Evolutionary conservation across 768 basidiomycete species (phyloP).

Genomic region (Xanthoconium purpureum): DNA sequence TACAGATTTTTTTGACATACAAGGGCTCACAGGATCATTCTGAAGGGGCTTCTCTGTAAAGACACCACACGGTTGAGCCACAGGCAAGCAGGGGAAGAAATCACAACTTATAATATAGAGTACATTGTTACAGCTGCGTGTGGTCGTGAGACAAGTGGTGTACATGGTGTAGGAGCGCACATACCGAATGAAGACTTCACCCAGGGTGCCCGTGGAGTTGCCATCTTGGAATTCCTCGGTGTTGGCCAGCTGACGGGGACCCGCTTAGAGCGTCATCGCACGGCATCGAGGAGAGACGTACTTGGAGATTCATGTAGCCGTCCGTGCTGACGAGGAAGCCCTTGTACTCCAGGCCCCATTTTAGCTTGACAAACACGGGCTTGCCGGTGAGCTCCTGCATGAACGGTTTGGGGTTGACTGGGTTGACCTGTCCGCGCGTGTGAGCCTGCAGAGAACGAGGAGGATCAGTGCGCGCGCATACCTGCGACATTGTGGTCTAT

Average conservation of each 20-base stretch:
- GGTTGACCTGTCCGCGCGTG: slow-evolving; percentile 58
- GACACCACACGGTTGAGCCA: slow-evolving; percentile 24
- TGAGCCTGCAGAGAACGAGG: slow-evolving; percentile 6
- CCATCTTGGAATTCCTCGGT: slow-evolving; percentile 98
- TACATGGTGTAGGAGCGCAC: slow-evolving; percentile 22
- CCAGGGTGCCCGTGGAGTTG: slow-evolving; percentile 91
- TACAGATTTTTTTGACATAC: slow-evolving; percentile 12
- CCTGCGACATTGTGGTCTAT: slow-evolving; percentile 18
- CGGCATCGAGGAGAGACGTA: slow-evolving; percentile 29
- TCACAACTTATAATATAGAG: slow-evolving; percentile 84
- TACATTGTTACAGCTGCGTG: slow-evolving; percentile 85
- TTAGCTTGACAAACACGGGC: slow-evolving; percentile 89
- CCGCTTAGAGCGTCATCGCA: not conserved
- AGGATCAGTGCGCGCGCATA: not conserved
- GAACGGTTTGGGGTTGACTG: slow-evolving; percentile 99
- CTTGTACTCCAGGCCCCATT: slow-evolving; percentile 99
- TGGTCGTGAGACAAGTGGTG: slow-evolving; percentile 5
- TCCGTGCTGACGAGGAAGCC: slow-evolving; percentile 98
- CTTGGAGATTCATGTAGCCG: slow-evolving; percentile 99
- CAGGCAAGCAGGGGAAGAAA: not conserved
- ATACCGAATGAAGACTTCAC: slow-evolving; percentile 97
- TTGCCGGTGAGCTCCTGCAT: slow-evolving; percentile 98
- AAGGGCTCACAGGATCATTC: slow-evolving; percentile 32
- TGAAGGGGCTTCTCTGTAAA: slow-evolving; percentile 72
- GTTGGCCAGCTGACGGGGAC: slow-evolving; percentile 76